Evolutionary conservation across 2,329 filamentous ascomycete genomes (phyloP).

Genomic region (Fragosphaeria purpurea): DNA sequence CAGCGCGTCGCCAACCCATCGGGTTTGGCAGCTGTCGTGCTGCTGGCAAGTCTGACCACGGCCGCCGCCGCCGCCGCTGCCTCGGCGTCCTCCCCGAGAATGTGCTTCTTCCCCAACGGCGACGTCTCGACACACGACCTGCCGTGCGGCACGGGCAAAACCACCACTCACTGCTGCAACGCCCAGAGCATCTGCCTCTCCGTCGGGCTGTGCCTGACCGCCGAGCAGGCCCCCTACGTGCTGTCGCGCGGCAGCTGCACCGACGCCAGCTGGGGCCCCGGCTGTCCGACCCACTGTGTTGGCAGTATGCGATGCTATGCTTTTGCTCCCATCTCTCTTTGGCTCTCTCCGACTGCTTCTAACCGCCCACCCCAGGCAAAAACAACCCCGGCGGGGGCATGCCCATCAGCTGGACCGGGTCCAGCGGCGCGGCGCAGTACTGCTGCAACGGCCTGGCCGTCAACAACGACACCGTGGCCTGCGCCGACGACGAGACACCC

Average conservation of each 20-base stretch:
- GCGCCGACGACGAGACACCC: conserved; percentile 2
- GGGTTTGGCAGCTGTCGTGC: neutral
- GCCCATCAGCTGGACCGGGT: conserved; percentile 6
- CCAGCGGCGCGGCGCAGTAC: conserved; percentile 2
- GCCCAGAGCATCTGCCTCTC: conserved; percentile 5
- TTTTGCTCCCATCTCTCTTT: neutral
- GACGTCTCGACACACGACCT: conserved; percentile 1
- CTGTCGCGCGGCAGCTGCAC: conserved; percentile 11
- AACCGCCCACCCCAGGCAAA: neutral
- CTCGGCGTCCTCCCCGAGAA: neutral
- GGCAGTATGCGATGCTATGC: neutral
- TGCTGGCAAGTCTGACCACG: neutral
- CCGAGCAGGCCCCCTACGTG: conserved; percentile 7
- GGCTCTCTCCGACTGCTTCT: neutral
- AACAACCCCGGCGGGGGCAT: conserved; percentile 3
- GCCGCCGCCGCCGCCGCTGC: neutral
- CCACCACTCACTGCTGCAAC: conserved; percentile 11
- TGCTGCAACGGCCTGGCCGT: conserved; percentile 6
- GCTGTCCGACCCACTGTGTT: conserved; percentile 8
- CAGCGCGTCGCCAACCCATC: too few species aligned
- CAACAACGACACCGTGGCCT: conserved; percentile 2
- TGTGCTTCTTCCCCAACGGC: conserved; percentile 12
- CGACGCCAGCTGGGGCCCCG: conserved; percentile 8
- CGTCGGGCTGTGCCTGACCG: conserved; percentile 8
- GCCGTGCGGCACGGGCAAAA: conserved; percentile 1